A percentile compares a stretch with the other conserved stretches of the same genome.
Evolutionary conservation across 2,329 filamentous ascomycete species (phyloP).

Genomic region (Aspergillus fumigatus): DNA sequence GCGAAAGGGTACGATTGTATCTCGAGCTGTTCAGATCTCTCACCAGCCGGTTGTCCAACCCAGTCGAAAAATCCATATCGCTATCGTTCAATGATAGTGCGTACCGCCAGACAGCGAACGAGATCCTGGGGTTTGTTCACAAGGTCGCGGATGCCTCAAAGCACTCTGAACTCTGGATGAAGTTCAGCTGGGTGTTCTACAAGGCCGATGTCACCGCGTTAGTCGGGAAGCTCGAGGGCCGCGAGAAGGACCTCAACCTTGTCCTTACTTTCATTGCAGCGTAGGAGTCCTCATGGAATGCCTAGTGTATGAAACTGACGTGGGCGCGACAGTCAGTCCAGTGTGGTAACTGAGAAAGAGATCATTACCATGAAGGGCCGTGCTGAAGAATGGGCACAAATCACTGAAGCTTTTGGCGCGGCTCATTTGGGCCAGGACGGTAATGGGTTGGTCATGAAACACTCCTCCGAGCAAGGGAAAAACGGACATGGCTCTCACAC

Average conservation of each 20-base stretch:
- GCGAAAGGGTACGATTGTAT: neutral
- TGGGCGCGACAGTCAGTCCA: neutral
- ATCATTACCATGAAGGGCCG: neutral
- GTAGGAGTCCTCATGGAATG: neutral
- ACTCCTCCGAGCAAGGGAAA: neutral
- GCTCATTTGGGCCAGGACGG: neutral
- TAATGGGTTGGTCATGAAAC: neutral
- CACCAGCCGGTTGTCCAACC: neutral
- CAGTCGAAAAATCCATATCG: neutral
- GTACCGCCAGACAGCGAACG: neutral
- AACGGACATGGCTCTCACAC: neutral
- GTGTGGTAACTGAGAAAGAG: constrained; percentile 1
- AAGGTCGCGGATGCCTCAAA: neutral
- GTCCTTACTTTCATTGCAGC: constrained; percentile 3
- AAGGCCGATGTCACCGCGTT: neutral
- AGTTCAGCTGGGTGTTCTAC: constrained; percentile 1
- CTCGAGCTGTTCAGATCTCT: neutral
- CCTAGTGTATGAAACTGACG: neutral
- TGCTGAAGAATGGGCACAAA: neutral
- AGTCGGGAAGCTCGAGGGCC: neutral
- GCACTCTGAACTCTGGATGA: constrained; percentile 2
- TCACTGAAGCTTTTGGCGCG: neutral
- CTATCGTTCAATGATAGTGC: constrained; percentile 1
- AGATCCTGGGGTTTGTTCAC: constrained; percentile 1
- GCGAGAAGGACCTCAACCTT: constrained; percentile 1